These are phyloP conservation scores for Rosellinia necatrix DNA, from an alignment of 2,329 filamentous ascomycete genomes.

Conservation along the genomic window DNA sequence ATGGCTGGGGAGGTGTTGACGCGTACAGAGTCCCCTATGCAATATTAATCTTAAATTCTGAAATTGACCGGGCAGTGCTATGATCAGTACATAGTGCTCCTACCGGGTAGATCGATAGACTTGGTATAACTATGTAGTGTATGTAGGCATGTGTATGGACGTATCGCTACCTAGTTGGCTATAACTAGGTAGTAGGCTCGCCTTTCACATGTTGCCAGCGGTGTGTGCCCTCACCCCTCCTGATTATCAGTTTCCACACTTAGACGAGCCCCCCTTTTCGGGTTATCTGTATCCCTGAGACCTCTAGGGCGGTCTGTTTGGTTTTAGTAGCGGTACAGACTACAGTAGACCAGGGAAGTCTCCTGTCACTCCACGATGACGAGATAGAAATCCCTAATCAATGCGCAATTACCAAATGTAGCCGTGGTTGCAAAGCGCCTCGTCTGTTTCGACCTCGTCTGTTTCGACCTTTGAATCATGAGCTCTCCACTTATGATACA, in stretches of 20 bases:
- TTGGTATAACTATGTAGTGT: too few species aligned
- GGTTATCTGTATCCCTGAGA: slow-evolving; percentile 12
- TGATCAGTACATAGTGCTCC: slow-evolving; percentile 2
- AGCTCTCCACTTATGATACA: neutral
- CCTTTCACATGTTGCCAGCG: slow-evolving; percentile 22
- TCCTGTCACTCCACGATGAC: neutral
- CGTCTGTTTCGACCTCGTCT: too few species aligned
- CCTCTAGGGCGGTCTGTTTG: neutral
- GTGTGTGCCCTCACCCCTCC: slow-evolving; percentile 18
- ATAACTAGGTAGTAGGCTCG: too few species aligned
- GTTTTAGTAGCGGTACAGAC: neutral
- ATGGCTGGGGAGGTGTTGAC: slow-evolving; percentile 21
- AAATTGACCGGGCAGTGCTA: slow-evolving; percentile 16
- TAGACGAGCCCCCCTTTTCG: slow-evolving; percentile 14
- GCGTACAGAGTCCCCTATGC: slow-evolving; percentile 15
- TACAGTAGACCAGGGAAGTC: neutral
- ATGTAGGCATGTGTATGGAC: too few species aligned
- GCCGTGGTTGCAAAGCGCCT: neutral
- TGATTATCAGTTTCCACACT: slow-evolving; percentile 21
- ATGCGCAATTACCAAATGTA: neutral
- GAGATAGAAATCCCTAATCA: neutral
- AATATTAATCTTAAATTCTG: slow-evolving; percentile 26
- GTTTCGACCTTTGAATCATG: slow-evolving; percentile 11
- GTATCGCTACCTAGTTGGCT: too few species aligned
- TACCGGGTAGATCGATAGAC: slow-evolving; percentile 8